These are phyloP conservation scores for Actinidia polygama DNA, from an alignment of 179 eudicot genomes.

Conservation along the genomic window DNA sequence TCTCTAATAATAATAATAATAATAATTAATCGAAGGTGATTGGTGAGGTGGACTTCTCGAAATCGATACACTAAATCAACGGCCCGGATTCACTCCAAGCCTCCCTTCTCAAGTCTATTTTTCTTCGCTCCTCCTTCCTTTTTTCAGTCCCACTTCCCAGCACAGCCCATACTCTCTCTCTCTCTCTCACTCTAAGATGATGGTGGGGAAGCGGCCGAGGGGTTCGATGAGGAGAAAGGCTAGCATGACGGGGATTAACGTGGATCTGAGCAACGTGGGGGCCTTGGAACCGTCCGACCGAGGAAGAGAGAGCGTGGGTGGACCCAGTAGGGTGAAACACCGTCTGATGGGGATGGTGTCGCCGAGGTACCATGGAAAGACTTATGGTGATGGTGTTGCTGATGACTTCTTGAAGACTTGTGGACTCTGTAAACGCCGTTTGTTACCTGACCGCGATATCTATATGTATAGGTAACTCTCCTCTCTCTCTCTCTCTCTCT, in stretches of 20 bases:
- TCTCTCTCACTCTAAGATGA: constrained; percentile 12
- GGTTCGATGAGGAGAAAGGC: constrained; percentile 47
- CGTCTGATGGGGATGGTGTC: constrained; percentile 18
- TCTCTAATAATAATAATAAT: no score
- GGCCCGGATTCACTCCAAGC: constrained; percentile 19
- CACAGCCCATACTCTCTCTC: not conserved
- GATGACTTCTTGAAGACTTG: constrained; percentile 36
- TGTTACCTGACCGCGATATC: constrained; percentile 38
- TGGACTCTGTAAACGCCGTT: constrained; percentile 41
- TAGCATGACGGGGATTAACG: constrained; percentile 51
- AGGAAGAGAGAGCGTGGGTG: constrained; percentile 13
- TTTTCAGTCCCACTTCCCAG: not conserved
- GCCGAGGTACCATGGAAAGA: constrained; percentile 28
- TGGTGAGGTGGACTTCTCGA: constrained; percentile 7
- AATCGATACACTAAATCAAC: not conserved
- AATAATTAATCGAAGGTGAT: no score
- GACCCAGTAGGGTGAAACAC: constrained; percentile 8
- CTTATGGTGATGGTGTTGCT: not conserved
- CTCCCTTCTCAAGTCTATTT: not conserved
- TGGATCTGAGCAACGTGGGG: constrained; percentile 22
- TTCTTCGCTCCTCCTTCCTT: constrained; percentile 23
- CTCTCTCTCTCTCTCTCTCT: not conserved
- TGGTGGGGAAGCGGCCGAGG: constrained; percentile 37
- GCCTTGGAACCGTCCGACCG: constrained; percentile 5
- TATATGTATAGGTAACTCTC: constrained; percentile 42